phyloP scores from a whole-genome alignment of 768 basidiomycete genomes.

The Lyophyllum shimeji region DNA sequence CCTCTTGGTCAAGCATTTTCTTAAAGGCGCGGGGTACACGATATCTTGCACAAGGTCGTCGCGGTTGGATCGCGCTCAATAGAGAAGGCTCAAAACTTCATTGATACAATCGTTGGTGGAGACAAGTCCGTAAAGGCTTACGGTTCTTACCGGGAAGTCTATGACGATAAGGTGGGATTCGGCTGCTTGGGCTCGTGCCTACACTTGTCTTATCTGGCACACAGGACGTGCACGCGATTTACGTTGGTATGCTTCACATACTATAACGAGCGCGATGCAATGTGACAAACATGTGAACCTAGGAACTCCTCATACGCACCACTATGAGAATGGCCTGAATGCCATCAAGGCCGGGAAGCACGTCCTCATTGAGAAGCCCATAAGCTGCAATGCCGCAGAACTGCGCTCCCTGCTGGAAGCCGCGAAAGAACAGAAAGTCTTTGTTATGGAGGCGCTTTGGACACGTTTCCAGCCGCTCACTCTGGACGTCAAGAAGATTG shows the following conservation, averaged over 20 bases:
- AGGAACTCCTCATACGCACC: slow-evolving; percentile 86
- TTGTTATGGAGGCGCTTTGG: slow-evolving; percentile 94
- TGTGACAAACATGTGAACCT: not conserved
- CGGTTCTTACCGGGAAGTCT: slow-evolving; percentile 75
- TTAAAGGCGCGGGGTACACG: slow-evolving; percentile 59
- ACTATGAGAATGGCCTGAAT: slow-evolving; percentile 75
- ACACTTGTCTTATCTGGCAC: not conserved
- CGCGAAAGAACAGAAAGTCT: slow-evolving; percentile 76
- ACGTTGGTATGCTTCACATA: slow-evolving; percentile 51
- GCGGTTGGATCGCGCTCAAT: slow-evolving; percentile 79
- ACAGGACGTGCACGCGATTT: slow-evolving; percentile 73
- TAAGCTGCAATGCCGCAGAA: slow-evolving; percentile 76
- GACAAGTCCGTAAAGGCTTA: slow-evolving; percentile 62
- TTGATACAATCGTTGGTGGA: slow-evolving; percentile 48
- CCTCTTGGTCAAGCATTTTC: not conserved
- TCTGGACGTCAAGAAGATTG: slow-evolving; percentile 61
- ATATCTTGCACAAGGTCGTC: slow-evolving; percentile 64
- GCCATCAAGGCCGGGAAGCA: slow-evolving; percentile 81
- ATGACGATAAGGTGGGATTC: slow-evolving; percentile 56
- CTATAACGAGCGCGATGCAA: not conserved
- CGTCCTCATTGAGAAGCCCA: slow-evolving; percentile 88
- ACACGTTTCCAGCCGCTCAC: slow-evolving; percentile 78
- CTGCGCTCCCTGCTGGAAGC: slow-evolving; percentile 69
- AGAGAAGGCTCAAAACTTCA: slow-evolving; percentile 70
- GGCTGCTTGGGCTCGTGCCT: not conserved